Conservation (phyloP, 805 yeast genomes). For the Hanseniaspora nectarophila region DNA sequence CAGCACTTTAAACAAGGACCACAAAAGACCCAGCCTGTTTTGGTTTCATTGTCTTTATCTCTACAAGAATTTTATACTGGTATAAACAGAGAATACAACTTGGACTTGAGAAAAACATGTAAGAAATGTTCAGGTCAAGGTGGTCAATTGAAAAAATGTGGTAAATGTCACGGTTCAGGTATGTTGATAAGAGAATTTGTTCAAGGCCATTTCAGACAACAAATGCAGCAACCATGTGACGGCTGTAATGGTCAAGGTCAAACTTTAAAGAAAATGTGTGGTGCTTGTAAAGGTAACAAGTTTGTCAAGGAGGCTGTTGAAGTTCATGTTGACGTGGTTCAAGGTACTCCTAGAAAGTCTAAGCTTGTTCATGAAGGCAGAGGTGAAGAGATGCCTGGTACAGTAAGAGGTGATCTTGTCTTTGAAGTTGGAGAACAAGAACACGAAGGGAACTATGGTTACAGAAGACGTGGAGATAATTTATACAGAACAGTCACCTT, state of each 20-base stretch:
- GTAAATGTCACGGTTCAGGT: slow-evolving; percentile 66
- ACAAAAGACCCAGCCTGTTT: slow-evolving; percentile 52
- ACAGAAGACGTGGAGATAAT: slow-evolving; percentile 62
- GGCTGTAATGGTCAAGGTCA: slow-evolving; percentile 70
- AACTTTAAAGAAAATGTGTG: slow-evolving; percentile 51
- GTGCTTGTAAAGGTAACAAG: slow-evolving; percentile 58
- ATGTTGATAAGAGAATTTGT: slow-evolving; percentile 52
- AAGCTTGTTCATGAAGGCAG: slow-evolving; percentile 55
- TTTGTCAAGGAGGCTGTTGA: slow-evolving; percentile 44
- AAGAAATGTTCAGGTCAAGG: slow-evolving; percentile 75
- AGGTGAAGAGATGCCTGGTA: slow-evolving; percentile 75
- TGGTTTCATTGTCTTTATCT: slow-evolving; percentile 43
- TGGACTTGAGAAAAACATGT: slow-evolving; percentile 67
- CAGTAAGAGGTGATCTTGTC: slow-evolving; percentile 66
- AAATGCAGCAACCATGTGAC: slow-evolving; percentile 67
- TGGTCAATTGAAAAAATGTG: slow-evolving; percentile 54
- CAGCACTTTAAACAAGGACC: slow-evolving; percentile 33
- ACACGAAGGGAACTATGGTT: slow-evolving; percentile 55
- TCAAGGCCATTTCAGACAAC: slow-evolving; percentile 83
- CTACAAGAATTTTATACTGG: slow-evolving; percentile 65
- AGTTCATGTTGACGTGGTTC: slow-evolving; percentile 49
- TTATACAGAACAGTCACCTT: slow-evolving; percentile 74
- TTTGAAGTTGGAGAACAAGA: slow-evolving; percentile 46
- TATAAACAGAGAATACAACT: slow-evolving; percentile 42
- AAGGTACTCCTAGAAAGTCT: slow-evolving; percentile 58